phyloP scores from a whole-genome alignment of 164 flowering plant species.

The Vitis riparia region DNA sequence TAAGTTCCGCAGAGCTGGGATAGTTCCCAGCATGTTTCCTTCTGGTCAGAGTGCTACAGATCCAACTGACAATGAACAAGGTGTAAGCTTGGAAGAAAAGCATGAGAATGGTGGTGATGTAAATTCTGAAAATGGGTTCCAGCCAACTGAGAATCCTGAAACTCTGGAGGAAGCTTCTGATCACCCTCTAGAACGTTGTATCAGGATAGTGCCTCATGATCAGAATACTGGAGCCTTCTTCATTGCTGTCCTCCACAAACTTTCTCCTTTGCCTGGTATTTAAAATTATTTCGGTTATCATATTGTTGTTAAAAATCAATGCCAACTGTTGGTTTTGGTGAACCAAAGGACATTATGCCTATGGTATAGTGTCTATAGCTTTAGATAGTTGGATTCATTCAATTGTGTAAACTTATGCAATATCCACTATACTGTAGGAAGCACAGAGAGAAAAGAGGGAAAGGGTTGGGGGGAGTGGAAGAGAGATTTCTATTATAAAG shows the following conservation, averaged over 20 bases:
- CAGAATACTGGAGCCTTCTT: conserved; percentile 96
- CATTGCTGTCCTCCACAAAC: conserved; percentile 81
- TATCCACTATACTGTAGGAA: too few relatives aligned
- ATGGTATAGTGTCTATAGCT: not conserved
- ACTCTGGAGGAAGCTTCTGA: conserved; percentile 56
- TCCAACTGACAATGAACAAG: conserved; percentile 23
- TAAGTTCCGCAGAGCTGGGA: conserved; percentile 40
- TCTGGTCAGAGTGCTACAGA: conserved; percentile 50
- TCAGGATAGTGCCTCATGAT: conserved; percentile 96
- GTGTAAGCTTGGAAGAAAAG: conserved; percentile 14
- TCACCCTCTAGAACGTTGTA: conserved; percentile 80
- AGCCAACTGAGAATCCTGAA: conserved; percentile 21
- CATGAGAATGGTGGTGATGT: conserved; percentile 28
- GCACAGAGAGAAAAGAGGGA: too few relatives aligned
- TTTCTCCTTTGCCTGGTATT: conserved; percentile 70
- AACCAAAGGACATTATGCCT: not conserved
- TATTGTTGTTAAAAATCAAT: not conserved
- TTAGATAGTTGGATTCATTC: too few relatives aligned
- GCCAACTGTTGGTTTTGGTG: not conserved
- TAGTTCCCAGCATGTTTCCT: conserved; percentile 90
- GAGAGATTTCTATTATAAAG: too few relatives aligned
- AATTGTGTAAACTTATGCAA: too few relatives aligned
- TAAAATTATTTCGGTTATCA: not conserved
- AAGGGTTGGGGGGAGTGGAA: too few relatives aligned
- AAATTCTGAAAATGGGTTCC: conserved; percentile 19